Conservation (phyloP, 352 stramenopile species). For the Phytophthora sojae region DNA sequence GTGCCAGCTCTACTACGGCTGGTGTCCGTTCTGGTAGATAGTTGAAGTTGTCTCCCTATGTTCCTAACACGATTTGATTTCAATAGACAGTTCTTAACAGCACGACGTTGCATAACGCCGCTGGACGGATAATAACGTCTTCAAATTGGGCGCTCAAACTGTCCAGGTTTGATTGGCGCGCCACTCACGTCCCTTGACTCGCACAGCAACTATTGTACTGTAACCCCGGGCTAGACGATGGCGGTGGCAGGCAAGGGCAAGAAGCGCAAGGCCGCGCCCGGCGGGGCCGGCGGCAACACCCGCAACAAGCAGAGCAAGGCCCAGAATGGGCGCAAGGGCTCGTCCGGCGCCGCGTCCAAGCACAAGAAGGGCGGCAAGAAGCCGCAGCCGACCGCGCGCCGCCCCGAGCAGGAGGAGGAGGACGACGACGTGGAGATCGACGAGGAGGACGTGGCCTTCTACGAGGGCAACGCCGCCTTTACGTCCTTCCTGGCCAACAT, state of each 20-base stretch:
- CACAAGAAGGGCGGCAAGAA: constrained; percentile 49
- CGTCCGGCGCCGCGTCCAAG: constrained; percentile 5
- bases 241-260: constrained; percentile 40
- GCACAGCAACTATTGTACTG: constrained; percentile 20
- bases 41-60: constrained; percentile 2
- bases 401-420: constrained; percentile 29
- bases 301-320: constrained; percentile 44
- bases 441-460: constrained; percentile 83
- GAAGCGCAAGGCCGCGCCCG: constrained; percentile 50
- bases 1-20: constrained; percentile 99
- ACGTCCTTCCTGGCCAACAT: constrained; percentile 85
- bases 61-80: constrained; percentile 2
- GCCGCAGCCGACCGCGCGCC: constrained; percentile 25
- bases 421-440: constrained; percentile 74
- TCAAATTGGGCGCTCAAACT: neutral
- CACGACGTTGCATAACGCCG: neutral
- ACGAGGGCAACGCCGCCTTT: constrained; percentile 72
- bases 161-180: constrained; percentile 25
- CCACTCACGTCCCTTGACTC: constrained; percentile 15
- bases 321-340: constrained; percentile 10
- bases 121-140: neutral
- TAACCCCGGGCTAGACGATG: constrained; percentile 29
- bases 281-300: constrained; percentile 17
- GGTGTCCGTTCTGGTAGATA: constrained; percentile 93
- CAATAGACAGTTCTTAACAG: constrained; percentile 3